phyloP scores from a whole-genome alignment of 192 early-diverging fungal species.

The Paraglomus brasilianum region DNA sequence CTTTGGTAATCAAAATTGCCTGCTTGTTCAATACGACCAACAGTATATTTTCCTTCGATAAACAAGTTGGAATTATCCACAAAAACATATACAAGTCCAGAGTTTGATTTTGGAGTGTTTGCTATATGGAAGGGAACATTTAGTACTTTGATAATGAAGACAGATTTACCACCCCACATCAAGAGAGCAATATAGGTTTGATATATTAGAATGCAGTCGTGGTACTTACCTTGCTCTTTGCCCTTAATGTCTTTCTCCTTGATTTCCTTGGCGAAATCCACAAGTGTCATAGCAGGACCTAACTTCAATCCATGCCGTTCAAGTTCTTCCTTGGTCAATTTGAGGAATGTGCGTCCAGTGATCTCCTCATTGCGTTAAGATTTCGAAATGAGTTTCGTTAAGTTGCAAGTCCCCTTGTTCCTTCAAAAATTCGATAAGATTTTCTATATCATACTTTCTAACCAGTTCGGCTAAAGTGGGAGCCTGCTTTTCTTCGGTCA shows the following conservation, averaged over 20 bases:
- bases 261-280: not conserved
- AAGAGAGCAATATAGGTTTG: conserved; percentile 11
- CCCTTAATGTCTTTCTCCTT: not conserved
- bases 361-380: conserved; percentile 2
- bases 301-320: not conserved
- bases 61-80: conserved; percentile 11
- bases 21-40: conserved; percentile 15
- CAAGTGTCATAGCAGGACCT: conserved; percentile 8
- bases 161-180: too few relatives aligned
- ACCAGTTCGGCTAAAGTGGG: conserved; percentile 3
- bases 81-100: conserved; percentile 22
- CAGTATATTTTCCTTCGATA: conserved; percentile 14
- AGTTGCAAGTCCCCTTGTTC: conserved; percentile 1
- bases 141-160: too few relatives aligned
- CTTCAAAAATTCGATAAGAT: conserved; percentile 24
- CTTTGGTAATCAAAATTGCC: conserved; percentile 17
- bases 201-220: conserved; percentile 12
- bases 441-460: conserved; percentile 5
- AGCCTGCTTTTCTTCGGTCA: conserved; percentile 10
- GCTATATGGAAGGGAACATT: not conserved
- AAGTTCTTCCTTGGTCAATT: conserved; percentile 10
- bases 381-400: conserved; percentile 10
- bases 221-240: not conserved
- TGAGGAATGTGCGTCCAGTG: not conserved
- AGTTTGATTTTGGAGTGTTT: conserved; percentile 3